Base-by-base conservation (phyloP, 2,329 filamentous ascomycete species). In the Allantophomopsis lycopodina region DNA sequence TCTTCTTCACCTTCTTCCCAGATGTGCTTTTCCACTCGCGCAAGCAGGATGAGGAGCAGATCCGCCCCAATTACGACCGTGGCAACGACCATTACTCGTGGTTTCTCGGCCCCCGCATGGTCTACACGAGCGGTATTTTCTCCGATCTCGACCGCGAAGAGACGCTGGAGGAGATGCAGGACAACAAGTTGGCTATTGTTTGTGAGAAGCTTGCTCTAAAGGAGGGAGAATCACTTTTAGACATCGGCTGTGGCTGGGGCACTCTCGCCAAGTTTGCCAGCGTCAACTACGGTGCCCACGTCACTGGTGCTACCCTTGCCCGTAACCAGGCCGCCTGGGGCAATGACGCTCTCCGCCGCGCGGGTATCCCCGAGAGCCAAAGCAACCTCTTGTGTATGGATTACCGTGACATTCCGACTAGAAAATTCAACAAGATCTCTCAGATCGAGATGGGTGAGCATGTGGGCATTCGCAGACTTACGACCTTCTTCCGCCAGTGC, bases 371-470 rank as follows among this genome's bases (percentile, higher is more conserved):
- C 30, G 74, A 79, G 46, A 64, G 67, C 44, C 78, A 83, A 58
- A 77, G 71, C 55, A 66, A 64, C 34, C 76, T 83, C 49, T 57
- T 80, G 38, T 83, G 78, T 65, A 73, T 73, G 64, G 78, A 83
- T 59, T 83, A 83, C 63, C 76, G 79, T 50, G 78, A 83, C 50
- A 64, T 73, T 11, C 18, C 18, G 5, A 52, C 68, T 35, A 71
- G 73, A 42, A 67, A 69, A 32, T 83, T 77, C 61, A 70, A 79
- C 58, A 79, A 80, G 58, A 82, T 83, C 49, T 81, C 76, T 44
- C 80, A 76, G 57, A 66, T 83, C 36, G 79, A 83, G 53, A 83
- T 83, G 79, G 77, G 75, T 36, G 78, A 83, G 61, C 79, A 83
- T 58, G 78, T 83, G 44, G 79, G 78, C 61, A 75, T 83, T 37